Base-by-base conservation (phyloP, 768 basidiomycete species). In the Suillus subluteus region DNA sequence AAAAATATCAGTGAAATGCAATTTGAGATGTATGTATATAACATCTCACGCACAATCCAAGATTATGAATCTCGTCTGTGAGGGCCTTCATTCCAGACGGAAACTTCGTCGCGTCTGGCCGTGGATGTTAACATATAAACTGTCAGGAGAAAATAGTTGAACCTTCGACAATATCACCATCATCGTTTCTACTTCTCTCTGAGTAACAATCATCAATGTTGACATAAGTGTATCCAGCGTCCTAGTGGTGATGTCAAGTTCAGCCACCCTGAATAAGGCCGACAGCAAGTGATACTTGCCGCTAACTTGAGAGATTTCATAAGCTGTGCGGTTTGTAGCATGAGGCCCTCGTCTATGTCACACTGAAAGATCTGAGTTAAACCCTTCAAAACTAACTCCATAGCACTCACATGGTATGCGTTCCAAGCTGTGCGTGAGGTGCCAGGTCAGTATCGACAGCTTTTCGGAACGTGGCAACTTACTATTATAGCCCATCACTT, bases 121-220 rank as follows among this genome's bases (percentile, higher is more conserved):
- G 15, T 43, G 48, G 26, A 35, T 23, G n/a, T 37, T 41, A 13
- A 58, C 6, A 37, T 41, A 21, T n/a, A 7, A 54, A 40, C 16
- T 26, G 8, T 44, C 11, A 9, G 8, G 30, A 7, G 44, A 41
- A 61, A 43, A 55, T 3, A 38, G 26, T 44, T 61, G 71, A 59
- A 87, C 88, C 81, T 40, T 85, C 86, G 59, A 88, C 80, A n/a
- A 90, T 84, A 69, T 87, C 79, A 1, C 88, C 88, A 11, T 72
- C 67, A 5, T 78, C 69, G 65, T 75, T 86, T 44, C 88, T 81
- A 56, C 85, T 71, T 70, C 84, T 88, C 74, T 87, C 84, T 2
- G 88, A 83, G 68, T 87, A 90, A 68, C 88, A 90, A 66, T 90
- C 88, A 65, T 90, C 88, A 35, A 90, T 72, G 64, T 88, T 89